Base-by-base conservation (phyloP, 2,329 filamentous ascomycete genomes). In the Neonectria sp. region DNA sequence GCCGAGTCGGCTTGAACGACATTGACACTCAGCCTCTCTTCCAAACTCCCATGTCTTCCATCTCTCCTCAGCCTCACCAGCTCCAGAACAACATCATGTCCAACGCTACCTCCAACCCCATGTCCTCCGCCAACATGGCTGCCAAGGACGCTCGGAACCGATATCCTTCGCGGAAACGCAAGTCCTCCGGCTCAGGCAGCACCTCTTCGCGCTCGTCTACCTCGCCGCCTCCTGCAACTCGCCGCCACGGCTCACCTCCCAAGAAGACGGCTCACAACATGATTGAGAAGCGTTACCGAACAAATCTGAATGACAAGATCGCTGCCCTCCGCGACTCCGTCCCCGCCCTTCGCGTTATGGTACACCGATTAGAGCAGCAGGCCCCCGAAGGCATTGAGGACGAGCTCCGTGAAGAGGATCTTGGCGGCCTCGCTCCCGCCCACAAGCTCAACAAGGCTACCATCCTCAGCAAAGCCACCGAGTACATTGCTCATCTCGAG, bases 181-280 rank as follows among this genome's bases (percentile, higher is more conserved):
- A 79, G 67, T 79, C 77, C 29, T 77, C 76, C 0, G 73, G 76
- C 57, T 78, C 75, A 7, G 74, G 75, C 55, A 72, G 76, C 35
- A 59, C 70, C 9, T 76, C 75, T 6, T 79, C 77, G 15, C 76
- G 70, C 48, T 77, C 77, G 1, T 77, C 86, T 78, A 57, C 87
- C 83, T 29, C 84, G 85, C 77, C 76, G 29, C 77, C 74, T 55
- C 74, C 77, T 3, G 72, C 76, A 25, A 71, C 69, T 17, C 74
- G 75, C 57, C 75, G 75, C 45, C 76, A 76, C 68, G 69, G 75
- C 71, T 71, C 76, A 31, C 73, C 74, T 33, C 75, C 78, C 62
- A 97, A 97, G 86, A 97, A 97, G 86, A 95, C 94, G 24, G 94
- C 95, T 0, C 95, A 98, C 82, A 97, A 97, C 81, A 95, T 97